These are phyloP conservation scores for Penicillium ucsense DNA, from an alignment of 495 filamentous ascomycete genomes.

Conservation along the genomic window DNA sequence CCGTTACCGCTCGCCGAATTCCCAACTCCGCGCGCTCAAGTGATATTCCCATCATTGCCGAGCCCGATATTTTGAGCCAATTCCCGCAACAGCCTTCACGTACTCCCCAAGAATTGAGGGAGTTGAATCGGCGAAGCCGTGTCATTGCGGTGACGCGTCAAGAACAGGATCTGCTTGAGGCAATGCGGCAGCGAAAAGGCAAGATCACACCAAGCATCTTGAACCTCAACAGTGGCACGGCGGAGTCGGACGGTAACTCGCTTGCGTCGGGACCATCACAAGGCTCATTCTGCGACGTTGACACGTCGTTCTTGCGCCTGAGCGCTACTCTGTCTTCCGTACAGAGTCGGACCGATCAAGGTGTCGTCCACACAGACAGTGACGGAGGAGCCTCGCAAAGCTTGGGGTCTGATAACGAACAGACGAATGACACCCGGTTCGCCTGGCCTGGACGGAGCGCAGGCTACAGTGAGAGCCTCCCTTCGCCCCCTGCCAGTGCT, in stretches of 20 bases:
- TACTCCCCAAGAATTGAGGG: conserved; percentile 16
- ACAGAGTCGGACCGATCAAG: conserved; percentile 16
- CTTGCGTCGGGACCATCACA: conserved; percentile 26
- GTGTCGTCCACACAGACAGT: conserved; percentile 21
- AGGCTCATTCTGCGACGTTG: conserved; percentile 29
- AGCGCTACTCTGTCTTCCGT: conserved; percentile 26
- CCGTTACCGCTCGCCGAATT: conserved; percentile 11
- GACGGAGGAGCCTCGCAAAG: conserved; percentile 19
- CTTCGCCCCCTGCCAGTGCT: conserved; percentile 28
- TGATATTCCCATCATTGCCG: conserved; percentile 23
- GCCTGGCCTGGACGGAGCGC: conserved; percentile 26
- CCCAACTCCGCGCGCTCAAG: conserved; percentile 25
- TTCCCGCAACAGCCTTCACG: conserved; percentile 13
- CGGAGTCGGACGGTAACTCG: conserved; percentile 19
- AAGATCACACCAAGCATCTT: conserved; percentile 66
- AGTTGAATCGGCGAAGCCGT: conserved; percentile 43
- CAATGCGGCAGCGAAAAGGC: conserved; percentile 68
- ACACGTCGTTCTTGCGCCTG: conserved; percentile 36
- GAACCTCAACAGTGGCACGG: conserved; percentile 17
- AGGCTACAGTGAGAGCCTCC: conserved; percentile 30
- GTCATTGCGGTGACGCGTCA: conserved; percentile 81
- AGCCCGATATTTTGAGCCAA: conserved; percentile 22
- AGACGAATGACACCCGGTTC: conserved; percentile 25
- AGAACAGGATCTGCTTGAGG: conserved; percentile 73
- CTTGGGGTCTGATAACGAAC: conserved; percentile 27